Evolutionary conservation across 371 early-diverging fungal species (phyloP), one percentile per base, ranked within the genome.

Genomic region (Rhizopus arrhizus): DNA sequence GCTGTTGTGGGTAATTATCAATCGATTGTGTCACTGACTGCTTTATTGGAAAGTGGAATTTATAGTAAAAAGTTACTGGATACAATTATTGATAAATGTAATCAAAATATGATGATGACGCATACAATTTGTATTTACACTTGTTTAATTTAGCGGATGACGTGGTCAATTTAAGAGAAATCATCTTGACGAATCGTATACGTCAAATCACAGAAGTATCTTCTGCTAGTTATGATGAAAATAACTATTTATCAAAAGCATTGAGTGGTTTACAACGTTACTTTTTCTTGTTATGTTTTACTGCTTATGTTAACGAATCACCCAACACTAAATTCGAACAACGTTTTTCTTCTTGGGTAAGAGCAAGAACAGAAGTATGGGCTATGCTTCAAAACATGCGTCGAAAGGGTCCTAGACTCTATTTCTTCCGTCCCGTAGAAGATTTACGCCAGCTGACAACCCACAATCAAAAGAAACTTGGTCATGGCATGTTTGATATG

Each of bases 1-100:
- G 89, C 90, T 6, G 75, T 89, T 22, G 66, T 77, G 59, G 90
- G 90, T 36, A 86, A 88, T 45, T 90, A 85, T 48, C 80, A 75
- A 29, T 77, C 72, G 8, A 81, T 90, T 35, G 51, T 74, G 2
- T 77, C 81, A 32, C 59, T 90, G 3, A 68, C 75, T 9, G 73
- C 82, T 8, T 77, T 87, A 7, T 48, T 89, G 9, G 84, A 83
- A 9, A 64, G 78, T 45, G 90, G 90, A 4, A 43, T 62, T 8
- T 75, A 69, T 10, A 66, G 72, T 55, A 90, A 90, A 61, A 64
- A 64, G 12, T 32, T 83, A 9, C 43, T 89, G 51, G 90, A 90
- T 64, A 66, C 69, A 13, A 69, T 85, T 9, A 85, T 90, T 56
- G 78, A 88, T 65, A 58, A 72, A 55, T 89, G 87, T 83, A 73